These are phyloP conservation scores for Paramecium tetraurelia DNA, from an alignment of 73 alveolate species.

Conservation along the genomic window DNA sequence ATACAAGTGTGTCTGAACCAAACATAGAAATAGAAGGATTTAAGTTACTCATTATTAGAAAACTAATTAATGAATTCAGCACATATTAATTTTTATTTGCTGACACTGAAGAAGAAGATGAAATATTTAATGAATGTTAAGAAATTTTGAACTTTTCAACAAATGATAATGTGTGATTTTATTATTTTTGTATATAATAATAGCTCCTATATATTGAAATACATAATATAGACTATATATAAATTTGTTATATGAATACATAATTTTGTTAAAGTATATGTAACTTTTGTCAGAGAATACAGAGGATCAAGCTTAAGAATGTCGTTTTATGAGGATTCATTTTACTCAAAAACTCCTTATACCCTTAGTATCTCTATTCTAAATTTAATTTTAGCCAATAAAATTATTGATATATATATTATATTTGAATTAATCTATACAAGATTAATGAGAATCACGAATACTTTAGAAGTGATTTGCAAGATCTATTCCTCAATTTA, in stretches of 20 bases:
- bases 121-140: conserved; percentile 2
- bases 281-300: no score
- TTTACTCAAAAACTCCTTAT: no score
- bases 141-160: neutral
- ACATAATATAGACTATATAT: neutral
- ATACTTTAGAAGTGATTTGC: no score
- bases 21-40: neutral
- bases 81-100: neutral
- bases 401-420: no score
- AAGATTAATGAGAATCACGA: no score
- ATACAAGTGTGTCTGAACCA: neutral
- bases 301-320: no score
- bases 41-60: neutral
- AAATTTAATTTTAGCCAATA: no score
- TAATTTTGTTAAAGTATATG: no score
- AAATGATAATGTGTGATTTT: neutral
- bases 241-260: no score
- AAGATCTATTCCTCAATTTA: no score
- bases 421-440: no score
- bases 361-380: neutral
- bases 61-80: neutral
- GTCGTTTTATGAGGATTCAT: no score
- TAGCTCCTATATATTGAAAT: neutral
- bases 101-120: conserved; percentile 39
- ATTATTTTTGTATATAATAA: neutral